Conservation (phyloP, 139 green algal species). For the Coelastrella sp. region DNA sequence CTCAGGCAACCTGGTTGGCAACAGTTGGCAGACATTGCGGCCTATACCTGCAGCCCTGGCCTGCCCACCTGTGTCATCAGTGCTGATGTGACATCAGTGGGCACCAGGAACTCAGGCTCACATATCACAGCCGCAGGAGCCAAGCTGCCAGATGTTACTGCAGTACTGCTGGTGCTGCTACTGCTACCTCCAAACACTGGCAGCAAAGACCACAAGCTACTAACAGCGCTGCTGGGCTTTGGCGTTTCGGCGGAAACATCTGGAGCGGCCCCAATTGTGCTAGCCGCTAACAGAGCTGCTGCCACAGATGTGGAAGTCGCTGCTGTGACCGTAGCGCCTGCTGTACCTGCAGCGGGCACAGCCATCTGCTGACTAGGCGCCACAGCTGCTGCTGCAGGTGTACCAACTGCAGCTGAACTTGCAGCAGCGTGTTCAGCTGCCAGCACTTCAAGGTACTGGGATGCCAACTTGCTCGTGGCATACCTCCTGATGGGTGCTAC, state of each 20-base stretch:
- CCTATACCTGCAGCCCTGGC: not conserved
- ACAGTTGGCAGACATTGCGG: no score
- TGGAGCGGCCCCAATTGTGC: not conserved
- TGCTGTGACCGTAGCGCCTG: not conserved
- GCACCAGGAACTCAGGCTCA: slow-evolving; percentile 56
- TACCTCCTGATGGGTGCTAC: slow-evolving; percentile 26
- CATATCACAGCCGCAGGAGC: not conserved
- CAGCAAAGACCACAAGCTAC: not conserved
- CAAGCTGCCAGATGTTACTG: not conserved
- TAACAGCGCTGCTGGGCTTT: not conserved
- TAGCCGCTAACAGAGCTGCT: not conserved
- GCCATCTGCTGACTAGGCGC: not conserved
- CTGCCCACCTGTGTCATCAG: slow-evolving; percentile 57
- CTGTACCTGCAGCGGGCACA: no score
- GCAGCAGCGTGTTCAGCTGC: slow-evolving; percentile 24
- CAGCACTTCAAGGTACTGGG: slow-evolving; percentile 54
- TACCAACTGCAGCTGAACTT: not conserved
- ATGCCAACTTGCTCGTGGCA: slow-evolving; percentile 49
- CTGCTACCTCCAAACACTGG: not conserved
- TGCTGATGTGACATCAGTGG: slow-evolving; percentile 58
- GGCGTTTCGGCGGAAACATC: not conserved
- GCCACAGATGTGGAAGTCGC: slow-evolving; percentile 1
- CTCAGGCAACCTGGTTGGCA: no score
- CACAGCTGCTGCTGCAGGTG: not conserved
- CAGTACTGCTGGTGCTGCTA: not conserved